A percentile compares a stretch with the other conserved stretches of the same genome.
These are phyloP conservation scores for Sarocladium kiliense DNA, from an alignment of 2,329 filamentous ascomycete genomes.

Conservation along the genomic window DNA sequence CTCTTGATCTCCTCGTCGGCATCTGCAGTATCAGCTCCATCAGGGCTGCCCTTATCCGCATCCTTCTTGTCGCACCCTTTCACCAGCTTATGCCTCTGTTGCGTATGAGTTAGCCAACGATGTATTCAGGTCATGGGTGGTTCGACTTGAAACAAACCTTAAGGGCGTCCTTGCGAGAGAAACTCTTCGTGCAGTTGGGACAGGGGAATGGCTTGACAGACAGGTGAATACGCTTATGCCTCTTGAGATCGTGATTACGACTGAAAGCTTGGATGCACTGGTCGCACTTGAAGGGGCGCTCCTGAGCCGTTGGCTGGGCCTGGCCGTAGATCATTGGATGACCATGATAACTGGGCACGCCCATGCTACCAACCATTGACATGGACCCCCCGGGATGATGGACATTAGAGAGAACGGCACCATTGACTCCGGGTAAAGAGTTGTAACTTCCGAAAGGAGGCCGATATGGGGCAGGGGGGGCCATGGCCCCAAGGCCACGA, in stretches of 20 bases:
- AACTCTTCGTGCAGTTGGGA: conserved; percentile 87
- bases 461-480: not conserved
- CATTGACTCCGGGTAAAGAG: conserved; percentile 58
- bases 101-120: conserved; percentile 13
- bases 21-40: not conserved
- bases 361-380: conserved; percentile 61
- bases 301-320: conserved; percentile 31
- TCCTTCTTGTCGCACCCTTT: conserved; percentile 51
- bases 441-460: conserved; percentile 12
- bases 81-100: conserved; percentile 56
- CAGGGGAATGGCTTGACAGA: conserved; percentile 96
- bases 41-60: not conserved
- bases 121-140: not conserved
- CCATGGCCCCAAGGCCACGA: conserved; percentile 30
- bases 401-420: conserved; percentile 73
- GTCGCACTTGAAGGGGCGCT: conserved; percentile 92
- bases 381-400: conserved; percentile 68
- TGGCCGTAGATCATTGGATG: conserved; percentile 55
- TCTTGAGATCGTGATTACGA: conserved; percentile 90
- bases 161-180: conserved; percentile 91
- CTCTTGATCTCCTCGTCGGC: conserved; percentile 2
- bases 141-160: conserved; percentile 60
- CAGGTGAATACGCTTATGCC: conserved; percentile 91
- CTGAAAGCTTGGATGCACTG: conserved; percentile 92
- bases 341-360: conserved; percentile 49